Base-by-base conservation (phyloP, 2,329 filamentous ascomycete species). In the Chlorencoelia australis region DNA sequence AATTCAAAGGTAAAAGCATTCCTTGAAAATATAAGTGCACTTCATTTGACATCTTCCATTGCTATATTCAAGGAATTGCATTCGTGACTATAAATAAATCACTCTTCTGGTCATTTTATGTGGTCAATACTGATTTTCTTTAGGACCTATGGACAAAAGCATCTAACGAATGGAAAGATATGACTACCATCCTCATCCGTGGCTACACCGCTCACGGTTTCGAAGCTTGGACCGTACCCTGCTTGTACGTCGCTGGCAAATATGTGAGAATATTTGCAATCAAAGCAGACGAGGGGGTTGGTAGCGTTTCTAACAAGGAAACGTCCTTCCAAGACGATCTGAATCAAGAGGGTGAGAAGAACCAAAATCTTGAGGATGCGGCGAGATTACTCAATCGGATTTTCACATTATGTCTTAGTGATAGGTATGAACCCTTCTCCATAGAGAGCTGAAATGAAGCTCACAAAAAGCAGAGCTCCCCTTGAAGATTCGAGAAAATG, bases 401-500 rank as follows among this genome's bases (percentile, higher is more conserved):
- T 47, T 98, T 96, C 59, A 84, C 83, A 11, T 62, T 94, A 4
- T 98, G 91, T 58, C 68, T 94, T 32, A 86, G 78, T 51, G 91
- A 98, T 58, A 80, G 87, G 85, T 93, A 67, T 51, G 69, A 31
- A 10, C 7, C 21, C 11, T 18, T 13, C 18, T 21, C 3, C 9
- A 15, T 26, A 4, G 16, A 19, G 8, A 16, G 9, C 14, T 18
- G 20, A n/a, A n/a, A 11, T 25, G 11, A 7, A 22, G 14, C 18
- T 22, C 21, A 19, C 35, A 46, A 32, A 39, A 16, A 29, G 36
- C 52, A 89, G 85, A 60, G 82, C 83, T 42, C 78, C 82, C 10
- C 66, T 95, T 29, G 78, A 87, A 53, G 82, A 94, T 52, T 95
- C 89, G 7, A 78, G 91, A 37, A 98, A 96, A 73, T 98, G 91